phyloP scores from a whole-genome alignment of 139 green algal species.

The Zygnema cylindricum region DNA sequence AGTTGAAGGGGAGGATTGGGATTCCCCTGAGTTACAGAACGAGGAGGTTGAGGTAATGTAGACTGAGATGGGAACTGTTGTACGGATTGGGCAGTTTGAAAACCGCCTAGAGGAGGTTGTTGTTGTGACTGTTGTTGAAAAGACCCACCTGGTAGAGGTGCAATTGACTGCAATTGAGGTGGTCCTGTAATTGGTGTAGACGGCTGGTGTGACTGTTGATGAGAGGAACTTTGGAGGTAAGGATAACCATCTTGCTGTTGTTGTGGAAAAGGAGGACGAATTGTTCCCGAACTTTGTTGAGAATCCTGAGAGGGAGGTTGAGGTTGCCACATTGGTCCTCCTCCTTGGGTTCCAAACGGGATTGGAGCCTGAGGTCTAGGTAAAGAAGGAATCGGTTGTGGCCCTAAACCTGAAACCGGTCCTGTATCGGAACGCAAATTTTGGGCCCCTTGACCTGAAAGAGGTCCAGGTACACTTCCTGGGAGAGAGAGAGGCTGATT shows the following conservation, averaged over 20 bases:
- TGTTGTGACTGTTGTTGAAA: conserved; percentile 41
- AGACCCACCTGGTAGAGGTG: background rate
- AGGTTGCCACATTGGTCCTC: background rate
- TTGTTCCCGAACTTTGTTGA: background rate
- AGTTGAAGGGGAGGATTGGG: background rate
- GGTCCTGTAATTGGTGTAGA: background rate
- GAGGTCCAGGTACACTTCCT: background rate
- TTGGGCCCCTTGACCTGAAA: background rate
- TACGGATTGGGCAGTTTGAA: background rate
- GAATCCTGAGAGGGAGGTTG: background rate
- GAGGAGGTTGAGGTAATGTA: background rate
- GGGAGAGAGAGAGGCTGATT: background rate
- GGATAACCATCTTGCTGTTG: too few species aligned
- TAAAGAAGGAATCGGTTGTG: background rate
- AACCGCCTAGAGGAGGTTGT: conserved; percentile 19
- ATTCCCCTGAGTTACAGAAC: background rate
- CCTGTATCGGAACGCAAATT: background rate
- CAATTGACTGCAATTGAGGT: conserved; percentile 32
- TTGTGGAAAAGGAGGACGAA: background rate
- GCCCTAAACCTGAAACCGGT: background rate
- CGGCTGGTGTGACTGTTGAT: conserved; percentile 52
- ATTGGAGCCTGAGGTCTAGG: background rate
- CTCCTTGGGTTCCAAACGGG: background rate
- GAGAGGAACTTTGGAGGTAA: background rate
- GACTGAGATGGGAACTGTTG: background rate